Percentiles rank a stretch among this genome's conserved stretches.
These are phyloP conservation scores for Raddia guianensis DNA, from an alignment of 176 grass and related monocot species.

Conservation along the genomic window DNA sequence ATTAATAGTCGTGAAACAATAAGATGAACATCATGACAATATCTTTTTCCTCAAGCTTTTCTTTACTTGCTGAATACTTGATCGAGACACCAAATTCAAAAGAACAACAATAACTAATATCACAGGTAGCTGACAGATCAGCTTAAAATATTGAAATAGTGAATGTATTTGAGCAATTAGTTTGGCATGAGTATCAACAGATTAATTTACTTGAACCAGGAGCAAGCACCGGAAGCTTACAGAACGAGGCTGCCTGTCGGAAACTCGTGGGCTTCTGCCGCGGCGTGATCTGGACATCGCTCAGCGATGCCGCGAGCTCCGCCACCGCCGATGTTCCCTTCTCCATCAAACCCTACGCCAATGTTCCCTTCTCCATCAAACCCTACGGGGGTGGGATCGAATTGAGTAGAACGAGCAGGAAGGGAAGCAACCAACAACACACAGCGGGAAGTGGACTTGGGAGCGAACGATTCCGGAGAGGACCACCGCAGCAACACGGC, in stretches of 20 bases:
- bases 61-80: too few species aligned
- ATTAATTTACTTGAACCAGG: neutral
- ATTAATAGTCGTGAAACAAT: too few species aligned
- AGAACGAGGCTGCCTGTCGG: constrained; percentile 1
- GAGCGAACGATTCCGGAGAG: neutral
- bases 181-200: neutral
- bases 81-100: too few species aligned
- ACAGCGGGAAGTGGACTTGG: too few species aligned
- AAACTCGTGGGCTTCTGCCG: constrained; percentile 28
- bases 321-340: constrained; percentile 53
- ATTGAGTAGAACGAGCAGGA: neutral
- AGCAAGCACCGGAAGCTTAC: constrained; percentile 40
- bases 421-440: neutral
- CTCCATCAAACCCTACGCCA: neutral
- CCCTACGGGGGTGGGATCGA: neutral
- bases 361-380: constrained; percentile 42
- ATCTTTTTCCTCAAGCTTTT: too few species aligned
- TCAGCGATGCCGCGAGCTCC: constrained; percentile 56
- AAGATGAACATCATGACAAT: too few species aligned
- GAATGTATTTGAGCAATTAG: neutral
- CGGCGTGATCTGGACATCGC: constrained; percentile 52
- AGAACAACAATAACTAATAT: too few species aligned
- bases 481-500: neutral
- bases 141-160: neutral
- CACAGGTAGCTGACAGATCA: neutral